Base-by-base conservation (phyloP, 1,139 yeast genomes). In the Ogataea hybrid region DNA sequence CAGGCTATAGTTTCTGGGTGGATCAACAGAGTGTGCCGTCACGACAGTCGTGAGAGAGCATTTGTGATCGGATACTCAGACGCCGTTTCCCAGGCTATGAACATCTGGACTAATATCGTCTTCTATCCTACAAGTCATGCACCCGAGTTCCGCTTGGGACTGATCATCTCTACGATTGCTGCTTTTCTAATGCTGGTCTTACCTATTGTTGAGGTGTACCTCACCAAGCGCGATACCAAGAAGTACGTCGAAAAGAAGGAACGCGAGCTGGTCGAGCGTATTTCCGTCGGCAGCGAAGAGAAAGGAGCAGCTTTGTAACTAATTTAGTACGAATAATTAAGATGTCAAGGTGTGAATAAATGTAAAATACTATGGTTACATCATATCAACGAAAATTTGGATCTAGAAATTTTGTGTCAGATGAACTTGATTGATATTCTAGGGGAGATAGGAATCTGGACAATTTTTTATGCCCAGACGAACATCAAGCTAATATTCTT, bases 81-180 rank as follows among this genome's bases (percentile, higher is more conserved):
- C 46, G 68, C 70, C 8, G 62, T 68, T n/a, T 68, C 71, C 4
- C 70, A 68, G 41, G 65, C 69, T 7, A 64, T 65, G 52, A 67
- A 66, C 39, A 63, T 67, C 31, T 68, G 72, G 68, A 66, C 71
- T 14, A 67, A 66, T 43, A 65, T 68, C 44, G 71, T 58, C 2
- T 65, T 65, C 43, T 67, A 56, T 46, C 70, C 71, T n/a, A 67
- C 72, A 1, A 52, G 51, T 7, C 42, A 63, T 17, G 66, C 68
- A 2, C 72, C 72, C 4, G 44, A 61, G 46, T 68, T 68, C 56
- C 60, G 54, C 27, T 43, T 50, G 12, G 73, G 73, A 8, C 67
- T 63, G 44, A 65, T 62, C 31, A 58, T 62, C 22, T 57, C 67
- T 5, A 51, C 65, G 2, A 56, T 61, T 4, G 70, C 63, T 1